These are phyloP conservation scores for Crassisporium funariophilum DNA, from an alignment of 768 basidiomycete species.

Conservation along the genomic window DNA sequence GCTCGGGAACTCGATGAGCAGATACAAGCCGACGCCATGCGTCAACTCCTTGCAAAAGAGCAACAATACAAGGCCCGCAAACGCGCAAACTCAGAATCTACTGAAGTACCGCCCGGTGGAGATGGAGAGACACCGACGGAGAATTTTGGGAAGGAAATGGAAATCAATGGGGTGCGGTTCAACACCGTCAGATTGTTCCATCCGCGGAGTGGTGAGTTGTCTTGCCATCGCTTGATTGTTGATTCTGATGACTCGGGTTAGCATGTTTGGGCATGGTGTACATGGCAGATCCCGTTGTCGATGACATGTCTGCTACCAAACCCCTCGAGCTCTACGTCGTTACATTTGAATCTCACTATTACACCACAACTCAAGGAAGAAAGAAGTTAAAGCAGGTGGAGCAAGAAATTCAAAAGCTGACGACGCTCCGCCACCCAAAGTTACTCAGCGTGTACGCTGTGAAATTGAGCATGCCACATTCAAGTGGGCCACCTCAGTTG, in stretches of 20 bases:
- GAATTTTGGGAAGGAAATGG: conserved; percentile 57
- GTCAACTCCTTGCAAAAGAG: conserved; percentile 56
- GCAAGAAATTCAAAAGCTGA: conserved; percentile 63
- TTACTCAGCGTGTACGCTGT: conserved; percentile 69
- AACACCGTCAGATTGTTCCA: conserved; percentile 71
- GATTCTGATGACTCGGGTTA: conserved; percentile 20
- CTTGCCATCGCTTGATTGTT: not conserved
- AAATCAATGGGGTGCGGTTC: conserved; percentile 61
- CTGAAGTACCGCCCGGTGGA: conserved; percentile 51
- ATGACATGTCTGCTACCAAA: conserved; percentile 54
- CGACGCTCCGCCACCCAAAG: conserved; percentile 61
- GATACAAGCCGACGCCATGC: conserved; percentile 65
- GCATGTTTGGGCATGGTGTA: conserved; percentile 70
- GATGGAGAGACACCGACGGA: conserved; percentile 57
- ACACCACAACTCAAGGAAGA: conserved; percentile 64
- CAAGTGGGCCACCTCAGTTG: conserved; percentile 53
- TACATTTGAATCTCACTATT: conserved; percentile 69
- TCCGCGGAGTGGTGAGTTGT: conserved; percentile 58
- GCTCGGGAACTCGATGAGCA: conserved; percentile 65
- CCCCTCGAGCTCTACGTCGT: conserved; percentile 72
- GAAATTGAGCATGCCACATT: conserved; percentile 56
- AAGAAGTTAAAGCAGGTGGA: conserved; percentile 74
- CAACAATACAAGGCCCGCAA: conserved; percentile 56
- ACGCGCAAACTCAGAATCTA: conserved; percentile 71
- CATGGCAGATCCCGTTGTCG: conserved; percentile 75